Evolutionary conservation across 129 eudicot species (phyloP).

Genomic region (Mikania micrantha): DNA sequence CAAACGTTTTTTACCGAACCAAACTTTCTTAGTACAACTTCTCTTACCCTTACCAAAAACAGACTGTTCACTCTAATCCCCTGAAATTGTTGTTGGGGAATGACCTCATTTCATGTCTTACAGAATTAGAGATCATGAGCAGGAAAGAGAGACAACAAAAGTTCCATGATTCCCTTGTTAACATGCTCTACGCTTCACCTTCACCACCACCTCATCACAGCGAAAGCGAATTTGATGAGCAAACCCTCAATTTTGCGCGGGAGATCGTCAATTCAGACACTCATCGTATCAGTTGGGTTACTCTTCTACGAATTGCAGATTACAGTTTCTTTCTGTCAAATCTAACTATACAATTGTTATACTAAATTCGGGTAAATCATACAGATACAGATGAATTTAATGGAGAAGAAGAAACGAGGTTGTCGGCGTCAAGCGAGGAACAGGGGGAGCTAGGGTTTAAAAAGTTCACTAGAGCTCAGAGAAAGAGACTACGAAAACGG

Average conservation of each 20-base stretch:
- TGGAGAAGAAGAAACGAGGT: constrained; percentile 19
- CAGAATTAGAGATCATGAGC: constrained; percentile 8
- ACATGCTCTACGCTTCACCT: constrained; percentile 60
- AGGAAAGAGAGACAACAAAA: constrained; percentile 42
- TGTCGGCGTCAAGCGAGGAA: constrained; percentile 21
- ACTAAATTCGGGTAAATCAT: background rate
- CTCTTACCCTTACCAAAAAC: no score
- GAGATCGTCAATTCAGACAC: constrained; percentile 26
- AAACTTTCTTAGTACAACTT: no score
- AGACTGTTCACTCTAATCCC: no score
- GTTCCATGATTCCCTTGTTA: constrained; percentile 52
- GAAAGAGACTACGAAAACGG: constrained; percentile 66
- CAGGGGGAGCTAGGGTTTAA: constrained; percentile 19
- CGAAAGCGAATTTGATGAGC: constrained; percentile 13
- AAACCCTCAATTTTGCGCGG: constrained; percentile 9
- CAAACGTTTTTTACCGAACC: no score
- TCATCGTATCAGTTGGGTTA: constrained; percentile 21
- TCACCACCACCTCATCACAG: constrained; percentile 19
- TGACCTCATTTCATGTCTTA: background rate
- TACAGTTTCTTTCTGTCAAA: background rate
- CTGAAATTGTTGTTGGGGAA: background rate
- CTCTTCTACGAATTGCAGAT: background rate
- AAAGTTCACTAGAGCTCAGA: constrained; percentile 67
- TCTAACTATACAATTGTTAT: background rate
- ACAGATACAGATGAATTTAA: constrained; percentile 27